phyloP scores from a whole-genome alignment of 2,329 filamentous ascomycete genomes.

The Curvularia verruculosa region DNA sequence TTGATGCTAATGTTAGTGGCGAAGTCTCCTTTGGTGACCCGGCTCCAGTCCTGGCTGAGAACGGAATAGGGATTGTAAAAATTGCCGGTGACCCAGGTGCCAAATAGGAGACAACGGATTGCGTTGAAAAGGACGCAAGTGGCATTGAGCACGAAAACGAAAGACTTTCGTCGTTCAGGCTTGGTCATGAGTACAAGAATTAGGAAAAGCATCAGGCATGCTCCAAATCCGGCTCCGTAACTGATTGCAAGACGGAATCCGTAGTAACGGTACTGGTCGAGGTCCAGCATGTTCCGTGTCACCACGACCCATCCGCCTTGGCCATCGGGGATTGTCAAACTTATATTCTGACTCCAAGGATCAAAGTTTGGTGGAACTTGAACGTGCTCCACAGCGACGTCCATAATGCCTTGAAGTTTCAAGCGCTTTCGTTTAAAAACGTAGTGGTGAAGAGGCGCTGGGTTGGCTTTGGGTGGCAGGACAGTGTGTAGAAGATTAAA shows the following conservation, averaged over 20 bases:
- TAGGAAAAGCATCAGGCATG: slow-evolving; percentile 68
- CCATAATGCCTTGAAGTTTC: slow-evolving; percentile 16
- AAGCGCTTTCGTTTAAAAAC: background rate
- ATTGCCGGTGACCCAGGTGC: slow-evolving; percentile 65
- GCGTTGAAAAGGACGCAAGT: slow-evolving; percentile 65
- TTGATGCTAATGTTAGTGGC: slow-evolving; percentile 56
- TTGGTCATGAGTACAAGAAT: slow-evolving; percentile 72
- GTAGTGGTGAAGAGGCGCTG: background rate
- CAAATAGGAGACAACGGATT: slow-evolving; percentile 63
- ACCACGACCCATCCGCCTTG: slow-evolving; percentile 33
- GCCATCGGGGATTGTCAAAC: slow-evolving; percentile 54
- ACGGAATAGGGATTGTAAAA: slow-evolving; percentile 67
- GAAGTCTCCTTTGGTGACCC: slow-evolving; percentile 54
- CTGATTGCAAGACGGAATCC: slow-evolving; percentile 62
- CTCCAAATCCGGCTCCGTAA: slow-evolving; percentile 73
- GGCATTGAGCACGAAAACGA: slow-evolving; percentile 70
- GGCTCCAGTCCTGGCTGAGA: slow-evolving; percentile 61
- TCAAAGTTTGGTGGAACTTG: slow-evolving; percentile 50
- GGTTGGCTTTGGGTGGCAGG: background rate
- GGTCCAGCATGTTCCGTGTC: slow-evolving; percentile 48
- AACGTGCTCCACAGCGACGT: slow-evolving; percentile 1
- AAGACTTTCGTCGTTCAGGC: slow-evolving; percentile 66
- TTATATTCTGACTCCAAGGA: slow-evolving; percentile 60
- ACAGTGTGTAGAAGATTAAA: background rate
- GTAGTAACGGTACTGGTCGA: slow-evolving; percentile 57